phyloP scores from a whole-genome alignment of 1,284 basidiomycete species.

The Psilocybe mexicana region DNA sequence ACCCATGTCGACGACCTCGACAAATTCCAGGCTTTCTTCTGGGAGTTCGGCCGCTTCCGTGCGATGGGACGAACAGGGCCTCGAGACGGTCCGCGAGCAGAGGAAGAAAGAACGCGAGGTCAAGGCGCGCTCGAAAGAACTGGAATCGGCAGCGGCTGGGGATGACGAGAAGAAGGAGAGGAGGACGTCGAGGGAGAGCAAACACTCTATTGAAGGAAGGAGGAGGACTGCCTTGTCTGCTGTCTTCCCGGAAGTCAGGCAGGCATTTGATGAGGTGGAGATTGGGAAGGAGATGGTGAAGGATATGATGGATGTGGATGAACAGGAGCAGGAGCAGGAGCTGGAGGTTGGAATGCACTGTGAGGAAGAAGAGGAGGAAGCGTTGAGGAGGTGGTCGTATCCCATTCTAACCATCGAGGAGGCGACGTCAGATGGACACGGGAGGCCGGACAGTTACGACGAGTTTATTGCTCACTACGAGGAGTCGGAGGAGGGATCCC shows the following conservation, averaged over 20 bases:
- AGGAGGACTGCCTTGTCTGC: constrained; percentile 47
- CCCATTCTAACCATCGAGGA: constrained; percentile 53
- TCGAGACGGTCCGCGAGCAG: constrained; percentile 54
- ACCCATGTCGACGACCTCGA: constrained; percentile 56
- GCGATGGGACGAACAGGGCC: constrained; percentile 64
- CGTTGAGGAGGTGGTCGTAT: constrained; percentile 18
- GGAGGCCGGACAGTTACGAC: constrained; percentile 28
- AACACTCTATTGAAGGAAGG: constrained; percentile 41
- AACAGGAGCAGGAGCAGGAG: constrained; percentile 5
- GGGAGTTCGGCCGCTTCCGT: constrained; percentile 43
- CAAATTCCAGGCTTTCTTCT: constrained; percentile 32
- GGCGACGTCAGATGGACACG: constrained; percentile 53
- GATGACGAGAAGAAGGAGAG: constrained; percentile 26
- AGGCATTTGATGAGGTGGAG: constrained; percentile 9
- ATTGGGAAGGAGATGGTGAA: constrained; percentile 9
- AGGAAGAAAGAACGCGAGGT: constrained; percentile 47
- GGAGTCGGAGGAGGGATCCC: background rate
- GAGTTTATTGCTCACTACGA: constrained; percentile 45
- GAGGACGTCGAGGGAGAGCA: constrained; percentile 30
- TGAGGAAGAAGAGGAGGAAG: background rate
- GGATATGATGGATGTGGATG: constrained; percentile 3
- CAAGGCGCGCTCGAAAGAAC: constrained; percentile 20
- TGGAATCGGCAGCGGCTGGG: constrained; percentile 27
- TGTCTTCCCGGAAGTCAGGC: constrained; percentile 46
- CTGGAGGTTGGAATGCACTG: constrained; percentile 3